phyloP scores from a whole-genome alignment of 2,329 filamentous ascomycete species.

The Colletotrichum phormii region DNA sequence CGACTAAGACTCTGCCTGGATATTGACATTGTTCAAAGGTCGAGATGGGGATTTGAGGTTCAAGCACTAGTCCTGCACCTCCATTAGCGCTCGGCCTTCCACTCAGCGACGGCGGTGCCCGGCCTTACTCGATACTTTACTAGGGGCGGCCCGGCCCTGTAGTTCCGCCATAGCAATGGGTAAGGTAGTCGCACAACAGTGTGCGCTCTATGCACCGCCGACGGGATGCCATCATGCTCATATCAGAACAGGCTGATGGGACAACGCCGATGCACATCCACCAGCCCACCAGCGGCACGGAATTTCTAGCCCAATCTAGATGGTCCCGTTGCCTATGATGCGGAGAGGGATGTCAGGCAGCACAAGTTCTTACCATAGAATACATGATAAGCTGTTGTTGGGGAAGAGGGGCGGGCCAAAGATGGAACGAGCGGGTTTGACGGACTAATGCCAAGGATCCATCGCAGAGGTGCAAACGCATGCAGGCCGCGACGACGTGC shows the following conservation, averaged over 20 bases:
- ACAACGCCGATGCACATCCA: background rate
- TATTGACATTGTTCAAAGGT: background rate
- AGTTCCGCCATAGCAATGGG: conserved; percentile 2
- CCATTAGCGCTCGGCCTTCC: background rate
- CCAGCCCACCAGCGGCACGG: background rate
- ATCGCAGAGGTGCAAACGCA: background rate
- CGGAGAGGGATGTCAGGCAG: background rate
- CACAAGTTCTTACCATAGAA: background rate
- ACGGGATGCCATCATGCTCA: background rate
- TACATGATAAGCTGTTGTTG: background rate
- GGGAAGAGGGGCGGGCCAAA: background rate
- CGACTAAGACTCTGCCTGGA: background rate
- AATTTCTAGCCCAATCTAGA: background rate
- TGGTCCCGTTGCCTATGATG: background rate
- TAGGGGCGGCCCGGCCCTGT: conserved; percentile 32
- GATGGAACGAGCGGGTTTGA: background rate
- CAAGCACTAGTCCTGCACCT: background rate
- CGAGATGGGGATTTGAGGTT: background rate
- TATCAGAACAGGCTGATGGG: background rate
- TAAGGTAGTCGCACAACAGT: background rate
- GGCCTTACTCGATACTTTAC: background rate
- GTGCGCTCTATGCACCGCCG: background rate
- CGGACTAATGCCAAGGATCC: background rate
- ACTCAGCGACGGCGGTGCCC: background rate
- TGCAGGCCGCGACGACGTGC: background rate